Base-by-base conservation (phyloP, 441 rosid genomes). In the Croton setiger region DNA sequence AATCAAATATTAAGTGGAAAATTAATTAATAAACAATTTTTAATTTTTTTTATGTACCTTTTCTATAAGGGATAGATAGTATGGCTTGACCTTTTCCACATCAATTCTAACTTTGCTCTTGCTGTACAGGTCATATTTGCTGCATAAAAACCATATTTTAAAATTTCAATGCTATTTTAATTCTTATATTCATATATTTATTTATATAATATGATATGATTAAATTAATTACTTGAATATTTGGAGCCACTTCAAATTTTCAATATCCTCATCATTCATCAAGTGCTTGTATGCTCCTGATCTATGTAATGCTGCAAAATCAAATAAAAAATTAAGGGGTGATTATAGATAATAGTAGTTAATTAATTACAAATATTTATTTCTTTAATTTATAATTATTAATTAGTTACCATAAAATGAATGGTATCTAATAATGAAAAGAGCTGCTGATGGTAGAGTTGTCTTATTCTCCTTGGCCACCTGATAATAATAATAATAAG, bases 71-170 rank as follows among this genome's bases (percentile, higher is more conserved):
- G 93, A 86, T 37, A 84, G 81, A 60, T 89, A 89, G 72, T 88
- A 91, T 4, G 97, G 97, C 70, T 87, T 91, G 57, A 91, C 97
- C 54, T 85, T 83, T 72, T 88, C 91, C 9, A 94, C 88, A 62
- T 91, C 92, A 9, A 93, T 66, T 18, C 82, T 85, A 17, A 82
- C 88, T 75, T 86, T 91, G 85, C 97, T 91, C 82, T 90, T 91
- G 79, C 97, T 91, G 67, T 94, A 93, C 9, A 93, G 89, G 70
- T 91, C 98, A 69, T 89, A 93, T 70, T 91, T 91, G 89, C 96
- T 89, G 81, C 72, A 66, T 18, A 15, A 7, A 39, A 20, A 10
- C 33, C 36, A 51, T 5, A 20, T 6, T 14, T 6, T 9, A 9
- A 35, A 37, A 36, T 44, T 21, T 31, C 9, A 43, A 13, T 41